A percentile compares a stretch with the other conserved stretches of the same genome.
Evolutionary conservation across 73 alveolate species (phyloP).

Genomic region (Symbiodinium pilosum): DNA sequence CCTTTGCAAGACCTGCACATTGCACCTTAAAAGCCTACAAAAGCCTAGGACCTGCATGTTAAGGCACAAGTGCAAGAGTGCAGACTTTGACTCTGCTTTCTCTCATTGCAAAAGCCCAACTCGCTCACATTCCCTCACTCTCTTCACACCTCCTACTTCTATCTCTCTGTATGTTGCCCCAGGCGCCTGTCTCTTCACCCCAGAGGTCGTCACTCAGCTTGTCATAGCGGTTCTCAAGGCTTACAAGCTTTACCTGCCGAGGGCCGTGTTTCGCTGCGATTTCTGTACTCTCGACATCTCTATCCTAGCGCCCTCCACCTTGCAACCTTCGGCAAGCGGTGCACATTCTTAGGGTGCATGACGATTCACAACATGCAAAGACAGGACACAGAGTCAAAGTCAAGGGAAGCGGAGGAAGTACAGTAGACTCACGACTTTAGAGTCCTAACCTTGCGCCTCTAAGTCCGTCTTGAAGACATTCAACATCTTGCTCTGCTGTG

Average conservation of each 20-base stretch:
- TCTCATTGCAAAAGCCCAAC: background rate
- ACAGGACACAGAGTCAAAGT: too few species aligned
- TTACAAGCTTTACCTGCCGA: conserved; percentile 73
- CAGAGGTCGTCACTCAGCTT: conserved; percentile 82
- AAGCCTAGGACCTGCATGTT: background rate
- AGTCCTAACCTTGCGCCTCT: conserved; percentile 6
- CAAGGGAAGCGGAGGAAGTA: too few species aligned
- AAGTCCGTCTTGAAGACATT: conserved; percentile 87
- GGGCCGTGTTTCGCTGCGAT: background rate
- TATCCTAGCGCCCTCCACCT: too few species aligned
- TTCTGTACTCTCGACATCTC: too few species aligned
- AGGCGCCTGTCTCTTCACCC: conserved; percentile 83
- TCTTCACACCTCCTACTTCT: too few species aligned
- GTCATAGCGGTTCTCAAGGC: conserved; percentile 62
- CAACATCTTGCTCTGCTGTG: conserved; percentile 89
- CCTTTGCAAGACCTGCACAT: conserved; percentile 60
- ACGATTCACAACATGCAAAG: too few species aligned
- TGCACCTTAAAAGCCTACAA: background rate
- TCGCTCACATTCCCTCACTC: too few species aligned
- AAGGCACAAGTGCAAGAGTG: background rate
- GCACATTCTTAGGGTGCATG: too few species aligned
- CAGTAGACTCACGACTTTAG: too few species aligned
- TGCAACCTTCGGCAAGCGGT: too few species aligned
- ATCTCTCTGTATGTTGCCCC: background rate
- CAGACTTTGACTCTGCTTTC: background rate